Conservation (phyloP, 2,329 filamentous ascomycete species). For the Teratosphaeria gauchensis region DNA sequence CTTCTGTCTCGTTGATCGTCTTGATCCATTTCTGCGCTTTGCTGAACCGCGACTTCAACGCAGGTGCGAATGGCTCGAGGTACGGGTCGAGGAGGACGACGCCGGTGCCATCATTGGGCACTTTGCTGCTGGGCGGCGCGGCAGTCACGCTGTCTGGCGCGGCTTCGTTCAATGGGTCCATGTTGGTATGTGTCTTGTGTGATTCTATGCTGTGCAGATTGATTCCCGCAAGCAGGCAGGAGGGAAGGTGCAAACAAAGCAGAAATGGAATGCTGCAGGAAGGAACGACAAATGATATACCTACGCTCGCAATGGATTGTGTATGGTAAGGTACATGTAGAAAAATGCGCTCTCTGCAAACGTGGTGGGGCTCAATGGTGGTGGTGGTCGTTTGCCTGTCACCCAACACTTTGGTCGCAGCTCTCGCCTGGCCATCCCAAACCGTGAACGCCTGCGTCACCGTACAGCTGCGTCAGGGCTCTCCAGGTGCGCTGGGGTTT, state of each 20-base stretch:
- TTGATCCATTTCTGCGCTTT: slow-evolving; percentile 82
- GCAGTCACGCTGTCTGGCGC: slow-evolving; percentile 36
- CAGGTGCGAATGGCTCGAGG: slow-evolving; percentile 73
- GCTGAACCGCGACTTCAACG: slow-evolving; percentile 64
- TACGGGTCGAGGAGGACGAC: slow-evolving; percentile 82
- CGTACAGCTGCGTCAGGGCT: background rate
- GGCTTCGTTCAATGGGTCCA: slow-evolving; percentile 34
- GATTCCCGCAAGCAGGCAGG: background rate
- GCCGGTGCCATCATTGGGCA: slow-evolving; percentile 70
- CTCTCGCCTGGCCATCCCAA: background rate
- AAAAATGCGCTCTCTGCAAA: background rate
- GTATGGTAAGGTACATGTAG: background rate
- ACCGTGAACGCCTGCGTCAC: slow-evolving; percentile 1
- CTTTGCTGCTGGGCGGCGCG: slow-evolving; percentile 39
- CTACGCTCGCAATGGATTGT: background rate
- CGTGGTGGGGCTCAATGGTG: slow-evolving; percentile 1
- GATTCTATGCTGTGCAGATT: slow-evolving; percentile 2
- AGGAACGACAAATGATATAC: background rate
- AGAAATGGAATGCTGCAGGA: background rate
- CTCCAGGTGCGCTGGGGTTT: background rate
- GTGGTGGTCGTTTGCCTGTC: slow-evolving; percentile 1
- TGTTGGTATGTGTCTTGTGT: slow-evolving; percentile 19
- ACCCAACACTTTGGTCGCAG: background rate
- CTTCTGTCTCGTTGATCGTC: slow-evolving; percentile 71
- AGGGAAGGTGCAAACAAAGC: background rate